Evolutionary conservation across 495 filamentous ascomycete genomes (phyloP), one percentile per base, ranked within the genome.

Genomic region (Hyphodiscus hymeniophilus): DNA sequence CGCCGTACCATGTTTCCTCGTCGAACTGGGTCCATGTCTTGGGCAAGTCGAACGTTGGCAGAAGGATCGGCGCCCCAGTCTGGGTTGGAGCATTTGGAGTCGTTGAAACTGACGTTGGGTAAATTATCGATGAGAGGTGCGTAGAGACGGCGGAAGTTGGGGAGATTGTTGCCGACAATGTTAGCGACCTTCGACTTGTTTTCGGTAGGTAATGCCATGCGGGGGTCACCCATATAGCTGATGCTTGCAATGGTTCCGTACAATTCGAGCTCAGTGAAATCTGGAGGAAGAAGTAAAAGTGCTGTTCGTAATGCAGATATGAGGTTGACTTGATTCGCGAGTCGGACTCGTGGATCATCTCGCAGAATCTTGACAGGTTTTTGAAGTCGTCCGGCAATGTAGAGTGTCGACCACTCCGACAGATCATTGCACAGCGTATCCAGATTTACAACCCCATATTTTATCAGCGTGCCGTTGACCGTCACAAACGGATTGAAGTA

Each of bases 321-420:
- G 6, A 98, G 75, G 60, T 98, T 98, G 63, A 92, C 80, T 62
- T 97, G 94, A 62, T 97, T 96, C 4, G 92, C 86, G 17, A 95
- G 72, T 15, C 90, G 86, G 28, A 98, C 87, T 42, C 81, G 79
- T 1, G 94, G 84, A 58, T 97, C 87, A 55, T 98, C 92, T 17
- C 89, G 83, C 4, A 98, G 76, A 55, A 97, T 98, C 67, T 97
- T 96, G 56, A 97, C 92, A 1, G 92, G 92, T 60, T 98, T 98
- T 26, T 98, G 92, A 34, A 98, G 68, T 33, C 92, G 87, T 1
- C 92, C 92, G 18, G 92, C 92, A 21, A 98, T 75, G 62, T 97
- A 98, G 33, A 98, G 69, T 0, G 86, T 95, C 44, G 90, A 79
- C 92, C 92, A 98, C 53, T 86, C 75, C 16, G 75, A 82, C 40